phyloP scores from a whole-genome alignment of 2,329 filamentous ascomycete genomes.

The Fusarium buharicum region DNA sequence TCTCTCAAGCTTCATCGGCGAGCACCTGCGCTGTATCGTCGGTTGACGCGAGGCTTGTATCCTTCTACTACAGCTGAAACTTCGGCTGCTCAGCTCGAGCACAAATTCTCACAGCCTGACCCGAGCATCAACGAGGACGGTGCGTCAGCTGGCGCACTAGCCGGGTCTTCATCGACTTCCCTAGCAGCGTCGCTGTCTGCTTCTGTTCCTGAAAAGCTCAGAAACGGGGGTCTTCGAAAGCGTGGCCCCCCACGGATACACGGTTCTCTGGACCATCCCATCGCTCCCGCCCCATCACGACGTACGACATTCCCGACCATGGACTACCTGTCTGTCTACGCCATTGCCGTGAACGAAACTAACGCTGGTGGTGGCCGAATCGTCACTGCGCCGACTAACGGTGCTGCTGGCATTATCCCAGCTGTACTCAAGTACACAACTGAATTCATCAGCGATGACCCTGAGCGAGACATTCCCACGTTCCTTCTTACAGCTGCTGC shows the following conservation, averaged over 20 bases:
- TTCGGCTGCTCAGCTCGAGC: slow-evolving; percentile 19
- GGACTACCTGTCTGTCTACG: slow-evolving; percentile 62
- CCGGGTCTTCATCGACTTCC: neutral
- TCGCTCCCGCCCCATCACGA: slow-evolving; percentile 57
- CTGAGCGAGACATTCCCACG: slow-evolving; percentile 60
- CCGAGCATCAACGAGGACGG: slow-evolving; percentile 16
- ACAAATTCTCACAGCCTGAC: slow-evolving; percentile 20
- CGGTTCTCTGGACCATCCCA: slow-evolving; percentile 58
- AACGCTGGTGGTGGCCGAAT: slow-evolving; percentile 62
- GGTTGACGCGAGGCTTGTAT: slow-evolving; percentile 59
- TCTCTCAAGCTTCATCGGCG: slow-evolving; percentile 60
- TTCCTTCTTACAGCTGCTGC: slow-evolving; percentile 61
- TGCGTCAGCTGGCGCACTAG: neutral
- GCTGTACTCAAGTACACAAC: slow-evolving; percentile 62
- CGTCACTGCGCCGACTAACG: slow-evolving; percentile 63
- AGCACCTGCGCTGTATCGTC: slow-evolving; percentile 58
- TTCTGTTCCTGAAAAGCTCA: slow-evolving; percentile 12
- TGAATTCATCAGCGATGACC: slow-evolving; percentile 62
- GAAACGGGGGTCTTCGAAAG: slow-evolving; percentile 16
- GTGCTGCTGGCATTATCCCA: slow-evolving; percentile 62
- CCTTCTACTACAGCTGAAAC: slow-evolving; percentile 44
- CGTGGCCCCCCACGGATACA: slow-evolving; percentile 55
- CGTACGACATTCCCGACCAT: slow-evolving; percentile 61
- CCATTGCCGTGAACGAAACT: slow-evolving; percentile 64
- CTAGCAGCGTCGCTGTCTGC: slow-evolving; percentile 4